A percentile compares a stretch with the other conserved stretches of the same genome.
Evolutionary conservation across 2,329 filamentous ascomycete genomes (phyloP).

Genomic region (Arthrinium puccinioides): DNA sequence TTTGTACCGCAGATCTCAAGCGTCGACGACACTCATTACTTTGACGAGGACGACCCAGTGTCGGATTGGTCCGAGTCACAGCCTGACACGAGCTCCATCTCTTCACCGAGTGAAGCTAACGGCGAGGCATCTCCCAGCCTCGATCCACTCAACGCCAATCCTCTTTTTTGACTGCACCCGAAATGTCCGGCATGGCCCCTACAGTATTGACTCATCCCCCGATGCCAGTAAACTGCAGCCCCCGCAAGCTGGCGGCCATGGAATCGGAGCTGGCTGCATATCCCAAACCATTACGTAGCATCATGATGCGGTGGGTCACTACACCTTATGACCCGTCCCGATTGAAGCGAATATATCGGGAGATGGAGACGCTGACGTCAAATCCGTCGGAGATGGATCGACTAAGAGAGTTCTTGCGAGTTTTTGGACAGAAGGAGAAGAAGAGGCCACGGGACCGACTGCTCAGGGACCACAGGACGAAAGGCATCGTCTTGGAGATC

Average conservation of each 20-base stretch:
- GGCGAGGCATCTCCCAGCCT: no score
- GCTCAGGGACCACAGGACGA: constrained; percentile 63
- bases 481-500: constrained; percentile 64
- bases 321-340: constrained; percentile 40
- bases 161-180: no score
- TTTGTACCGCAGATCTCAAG: constrained; percentile 68
- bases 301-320: constrained; percentile 37
- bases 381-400: constrained; percentile 24
- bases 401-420: constrained; percentile 43
- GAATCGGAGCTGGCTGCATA: constrained; percentile 28
- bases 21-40: constrained; percentile 77
- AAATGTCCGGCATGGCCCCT: constrained; percentile 10
- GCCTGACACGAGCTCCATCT: constrained; percentile 14
- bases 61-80: constrained; percentile 50
- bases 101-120: no score
- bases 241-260: constrained; percentile 20
- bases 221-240: constrained; percentile 8
- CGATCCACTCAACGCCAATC: no score
- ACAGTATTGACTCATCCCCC: background rate
- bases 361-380: constrained; percentile 33
- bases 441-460: constrained; percentile 81
- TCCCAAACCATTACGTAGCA: constrained; percentile 30
- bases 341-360: constrained; percentile 40
- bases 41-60: constrained; percentile 73
- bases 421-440: constrained; percentile 56